Percentiles rank a stretch among this genome's conserved stretches.
Conservation (phyloP, 768 basidiomycete species). For the Suillus americanus region DNA sequence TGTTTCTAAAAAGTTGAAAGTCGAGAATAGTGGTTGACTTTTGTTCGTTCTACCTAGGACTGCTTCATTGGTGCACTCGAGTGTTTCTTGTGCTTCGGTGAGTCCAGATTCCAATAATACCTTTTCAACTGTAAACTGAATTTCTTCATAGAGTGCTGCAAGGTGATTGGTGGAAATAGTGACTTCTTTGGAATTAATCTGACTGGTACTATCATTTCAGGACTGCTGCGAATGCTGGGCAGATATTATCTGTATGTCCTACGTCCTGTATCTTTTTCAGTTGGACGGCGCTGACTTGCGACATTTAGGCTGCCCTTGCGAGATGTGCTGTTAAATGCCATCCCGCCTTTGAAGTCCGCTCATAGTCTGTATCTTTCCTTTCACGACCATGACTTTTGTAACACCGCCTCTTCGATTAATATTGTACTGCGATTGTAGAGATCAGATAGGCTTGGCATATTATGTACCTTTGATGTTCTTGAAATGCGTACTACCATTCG, state of each 20-base stretch:
- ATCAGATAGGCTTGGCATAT: not conserved
- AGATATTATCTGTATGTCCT: constrained; percentile 66
- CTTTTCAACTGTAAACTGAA: not conserved
- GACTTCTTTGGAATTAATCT: not conserved
- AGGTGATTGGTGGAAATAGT: constrained; percentile 38
- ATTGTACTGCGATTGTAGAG: not conserved
- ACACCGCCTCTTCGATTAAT: not conserved
- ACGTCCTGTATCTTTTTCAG: not conserved
- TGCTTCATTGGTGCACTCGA: constrained; percentile 61
- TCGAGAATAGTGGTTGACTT: not conserved
- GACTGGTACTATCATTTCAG: constrained; percentile 30
- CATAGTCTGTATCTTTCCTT: not conserved
- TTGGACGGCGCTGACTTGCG: not conserved
- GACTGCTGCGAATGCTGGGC: constrained; percentile 69
- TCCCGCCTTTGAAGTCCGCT: not conserved
- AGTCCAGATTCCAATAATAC: constrained; percentile 21
- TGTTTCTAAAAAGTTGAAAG: not conserved
- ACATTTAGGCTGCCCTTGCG: constrained; percentile 69
- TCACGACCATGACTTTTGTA: not conserved
- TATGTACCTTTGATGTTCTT: not conserved
- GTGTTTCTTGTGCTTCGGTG: constrained; percentile 76
- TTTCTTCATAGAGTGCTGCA: constrained; percentile 59
- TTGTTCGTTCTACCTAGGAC: constrained; percentile 42
- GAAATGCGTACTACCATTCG: not conserved
- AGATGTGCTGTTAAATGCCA: constrained; percentile 37